Evolutionary conservation across 2,329 filamentous ascomycete genomes (phyloP), one percentile per base, ranked within the genome.

Genomic region (Pseudogymnoascus sp.): DNA sequence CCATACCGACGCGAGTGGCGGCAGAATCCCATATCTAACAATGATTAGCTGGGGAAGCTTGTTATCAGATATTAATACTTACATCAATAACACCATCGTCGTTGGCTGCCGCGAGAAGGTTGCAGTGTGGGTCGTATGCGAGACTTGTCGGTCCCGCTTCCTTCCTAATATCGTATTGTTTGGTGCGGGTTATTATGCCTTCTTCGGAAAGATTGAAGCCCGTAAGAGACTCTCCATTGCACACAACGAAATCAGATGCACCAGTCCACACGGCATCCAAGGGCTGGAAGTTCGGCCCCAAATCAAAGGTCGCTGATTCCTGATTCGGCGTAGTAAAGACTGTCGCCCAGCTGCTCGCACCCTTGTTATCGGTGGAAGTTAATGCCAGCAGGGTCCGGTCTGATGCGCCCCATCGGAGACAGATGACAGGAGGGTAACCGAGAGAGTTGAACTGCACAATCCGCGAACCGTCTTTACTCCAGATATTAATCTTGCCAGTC

Each of bases 241-340:
- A 83, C 10, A 88, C 68, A 59, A 87, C 67, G 64, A 88, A 86
- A 26, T 86, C 81, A 10, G 76, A 75, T 61, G 85, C 81, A 67
- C 77, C 82, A 14, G 78, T 85, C 85, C 85, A 88, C 2, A 81
- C 76, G 4, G 80, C 84, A 69, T 88, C 85, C 3, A 87, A 74
- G 1, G 80, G 78, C 41, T 83, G 80, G 4, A 78, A 72, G 16
- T 75, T 75, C 33, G 85, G 75, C n/a, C 37, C 59, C 10, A 61
- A 10, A 37, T 61, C 37, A 6, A 61, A 37, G 19, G 31, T 26
- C 31, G 22, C 22, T 28, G 59, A 61, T 26, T 37, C 59, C 2
- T 79, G 78, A 53, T 77, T 80, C 7, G 75, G 73, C 0, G 75
- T 76, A 22, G 26, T 64, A 68, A 84, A 84, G 26, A 87, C 76